phyloP scores from a whole-genome alignment of 768 basidiomycete species.

The Lentinula edodes region DNA sequence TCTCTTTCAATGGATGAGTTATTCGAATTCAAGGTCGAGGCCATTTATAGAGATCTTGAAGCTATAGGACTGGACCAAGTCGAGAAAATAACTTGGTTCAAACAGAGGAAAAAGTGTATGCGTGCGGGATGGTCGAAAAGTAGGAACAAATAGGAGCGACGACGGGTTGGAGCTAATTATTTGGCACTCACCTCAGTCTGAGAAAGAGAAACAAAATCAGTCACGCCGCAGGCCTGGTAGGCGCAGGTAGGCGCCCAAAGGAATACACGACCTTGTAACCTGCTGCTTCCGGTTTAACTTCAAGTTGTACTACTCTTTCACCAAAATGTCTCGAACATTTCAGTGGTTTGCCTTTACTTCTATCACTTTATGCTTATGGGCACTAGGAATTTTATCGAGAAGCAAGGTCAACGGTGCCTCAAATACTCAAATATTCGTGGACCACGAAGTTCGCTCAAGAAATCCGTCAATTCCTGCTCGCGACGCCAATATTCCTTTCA shows the following conservation, averaged over 20 bases:
- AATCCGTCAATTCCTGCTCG: neutral
- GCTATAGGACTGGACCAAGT: neutral
- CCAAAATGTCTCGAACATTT: neutral
- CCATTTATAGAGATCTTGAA: neutral
- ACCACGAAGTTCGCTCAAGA: neutral
- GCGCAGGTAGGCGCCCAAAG: too few species aligned
- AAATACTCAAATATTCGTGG: neutral
- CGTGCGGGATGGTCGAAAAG: too few species aligned
- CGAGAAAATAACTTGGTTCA: neutral
- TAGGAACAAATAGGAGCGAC: too few species aligned
- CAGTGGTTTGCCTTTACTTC: neutral
- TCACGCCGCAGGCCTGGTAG: too few species aligned
- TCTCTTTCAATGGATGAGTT: slow-evolving; percentile 22
- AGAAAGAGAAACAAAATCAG: too few species aligned
- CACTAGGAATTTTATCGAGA: neutral
- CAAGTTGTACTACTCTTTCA: neutral
- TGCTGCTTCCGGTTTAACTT: neutral
- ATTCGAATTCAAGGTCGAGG: neutral
- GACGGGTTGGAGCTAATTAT: too few species aligned
- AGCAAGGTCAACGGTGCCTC: neutral
- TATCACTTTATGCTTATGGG: neutral
- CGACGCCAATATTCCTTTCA: neutral
- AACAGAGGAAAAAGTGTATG: neutral
- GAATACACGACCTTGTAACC: too few species aligned
- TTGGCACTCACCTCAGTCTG: too few species aligned